phyloP scores from a whole-genome alignment of 495 filamentous ascomycete species.

The Talaromyces liani region DNA sequence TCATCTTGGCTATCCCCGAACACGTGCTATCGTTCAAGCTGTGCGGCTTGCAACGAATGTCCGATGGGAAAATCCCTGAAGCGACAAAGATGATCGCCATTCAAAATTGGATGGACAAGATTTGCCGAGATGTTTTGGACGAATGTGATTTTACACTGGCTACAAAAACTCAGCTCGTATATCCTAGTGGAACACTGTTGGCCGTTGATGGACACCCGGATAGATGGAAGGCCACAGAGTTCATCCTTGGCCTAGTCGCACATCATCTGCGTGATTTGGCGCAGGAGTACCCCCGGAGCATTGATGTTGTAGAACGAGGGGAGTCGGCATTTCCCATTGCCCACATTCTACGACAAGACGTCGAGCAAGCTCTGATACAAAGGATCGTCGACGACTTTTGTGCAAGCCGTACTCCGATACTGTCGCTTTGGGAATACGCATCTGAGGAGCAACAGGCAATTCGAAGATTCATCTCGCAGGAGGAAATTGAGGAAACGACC shows the following conservation, averaged over 20 bases:
- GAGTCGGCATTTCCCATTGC: conserved; percentile 15
- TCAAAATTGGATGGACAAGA: conserved; percentile 34
- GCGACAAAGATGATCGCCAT: conserved; percentile 13
- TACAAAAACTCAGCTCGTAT: conserved; percentile 54
- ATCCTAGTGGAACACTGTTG: conserved; percentile 52
- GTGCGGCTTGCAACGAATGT: conserved; percentile 49
- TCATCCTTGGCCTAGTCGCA: conserved; percentile 38
- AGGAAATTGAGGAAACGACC: too few relatives aligned
- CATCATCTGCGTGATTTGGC: conserved; percentile 16
- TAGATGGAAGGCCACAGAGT: conserved; percentile 52
- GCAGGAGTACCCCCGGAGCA: conserved; percentile 18
- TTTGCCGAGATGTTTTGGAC: conserved; percentile 51
- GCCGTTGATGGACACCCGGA: conserved; percentile 48
- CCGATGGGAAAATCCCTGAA: conserved; percentile 12
- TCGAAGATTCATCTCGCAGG: conserved; percentile 5
- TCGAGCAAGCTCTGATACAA: conserved; percentile 9
- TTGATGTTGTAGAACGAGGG: conserved; percentile 25
- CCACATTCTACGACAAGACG: conserved; percentile 15
- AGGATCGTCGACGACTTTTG: conserved; percentile 13
- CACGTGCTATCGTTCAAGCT: conserved; percentile 63
- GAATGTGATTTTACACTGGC: conserved; percentile 58
- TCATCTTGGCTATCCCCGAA: conserved; percentile 59
- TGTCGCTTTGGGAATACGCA: conserved; percentile 4
- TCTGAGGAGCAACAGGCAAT: conserved; percentile 4
- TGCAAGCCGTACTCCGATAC: conserved; percentile 3